A percentile compares a stretch with the other conserved stretches of the same genome.
These are phyloP conservation scores for Arachis hypogaea DNA, from an alignment of 306 rosid species.

Conservation along the genomic window DNA sequence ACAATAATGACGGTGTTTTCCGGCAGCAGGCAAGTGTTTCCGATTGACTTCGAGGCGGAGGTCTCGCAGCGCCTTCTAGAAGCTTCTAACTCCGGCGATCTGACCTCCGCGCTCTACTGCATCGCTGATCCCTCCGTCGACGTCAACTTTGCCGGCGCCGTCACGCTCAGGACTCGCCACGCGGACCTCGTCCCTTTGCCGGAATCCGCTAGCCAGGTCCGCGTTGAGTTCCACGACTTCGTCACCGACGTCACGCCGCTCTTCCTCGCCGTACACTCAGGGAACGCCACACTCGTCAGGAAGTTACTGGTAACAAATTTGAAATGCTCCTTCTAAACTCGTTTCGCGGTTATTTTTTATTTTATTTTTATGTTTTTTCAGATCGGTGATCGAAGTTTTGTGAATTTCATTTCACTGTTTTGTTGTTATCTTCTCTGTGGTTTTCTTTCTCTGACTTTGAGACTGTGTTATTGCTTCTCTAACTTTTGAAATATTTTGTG, in stretches of 20 bases:
- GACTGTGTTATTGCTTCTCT: background rate
- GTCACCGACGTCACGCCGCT: constrained; percentile 84
- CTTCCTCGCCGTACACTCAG: constrained; percentile 84
- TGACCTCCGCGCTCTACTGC: constrained; percentile 59
- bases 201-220: constrained; percentile 68
- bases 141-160: constrained; percentile 87
- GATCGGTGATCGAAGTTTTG: constrained; percentile 42
- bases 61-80: constrained; percentile 82
- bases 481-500: background rate
- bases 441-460: constrained; percentile 16
- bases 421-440: constrained; percentile 12
- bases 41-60: constrained; percentile 78
- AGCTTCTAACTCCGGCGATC: constrained; percentile 81
- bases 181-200: constrained; percentile 55
- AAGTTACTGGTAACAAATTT: constrained; percentile 71
- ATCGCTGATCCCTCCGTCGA: constrained; percentile 77
- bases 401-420: constrained; percentile 50
- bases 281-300: constrained; percentile 59
- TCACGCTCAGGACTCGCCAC: constrained; percentile 54
- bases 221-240: constrained; percentile 67
- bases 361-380: background rate
- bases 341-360: background rate
- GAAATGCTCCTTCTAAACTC: background rate
- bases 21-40: constrained; percentile 73
- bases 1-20: constrained; percentile 78